Evolutionary conservation across 1,284 basidiomycete genomes (phyloP).

Genomic region (Chalciporus piperatoides): DNA sequence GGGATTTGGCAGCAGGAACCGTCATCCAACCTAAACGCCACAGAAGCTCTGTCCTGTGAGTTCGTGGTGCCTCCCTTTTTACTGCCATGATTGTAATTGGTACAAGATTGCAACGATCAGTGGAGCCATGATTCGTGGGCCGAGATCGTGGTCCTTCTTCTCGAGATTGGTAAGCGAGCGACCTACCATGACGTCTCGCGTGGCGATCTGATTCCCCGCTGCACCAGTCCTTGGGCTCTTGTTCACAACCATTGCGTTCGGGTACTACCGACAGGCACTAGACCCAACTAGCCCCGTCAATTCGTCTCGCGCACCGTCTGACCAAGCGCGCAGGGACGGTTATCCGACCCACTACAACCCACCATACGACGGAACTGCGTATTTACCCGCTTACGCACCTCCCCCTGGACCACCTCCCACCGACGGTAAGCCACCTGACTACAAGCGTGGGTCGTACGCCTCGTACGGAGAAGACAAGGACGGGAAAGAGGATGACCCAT

Average conservation of each 20-base stretch:
- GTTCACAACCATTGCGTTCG: conserved; percentile 59
- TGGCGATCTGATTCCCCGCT: background rate
- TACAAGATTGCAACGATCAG: conserved; percentile 37
- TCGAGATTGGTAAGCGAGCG: conserved; percentile 27
- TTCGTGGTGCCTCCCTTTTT: background rate
- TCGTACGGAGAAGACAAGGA: conserved; percentile 21
- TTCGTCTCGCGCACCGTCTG: conserved; percentile 32
- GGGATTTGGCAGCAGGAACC: conserved; percentile 29
- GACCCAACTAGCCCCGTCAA: conserved; percentile 53
- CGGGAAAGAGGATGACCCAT: conserved; percentile 28
- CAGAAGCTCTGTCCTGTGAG: conserved; percentile 25
- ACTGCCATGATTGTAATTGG: conserved; percentile 6
- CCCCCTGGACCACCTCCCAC: conserved; percentile 24
- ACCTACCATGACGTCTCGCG: background rate
- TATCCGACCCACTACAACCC: conserved; percentile 41
- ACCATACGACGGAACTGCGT: conserved; percentile 33
- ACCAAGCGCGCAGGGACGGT: conserved; percentile 23
- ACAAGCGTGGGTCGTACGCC: conserved; percentile 21
- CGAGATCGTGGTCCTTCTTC: conserved; percentile 22
- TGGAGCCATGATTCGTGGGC: conserved; percentile 31
- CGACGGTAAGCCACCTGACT: conserved; percentile 31
- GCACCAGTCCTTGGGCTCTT: conserved; percentile 47
- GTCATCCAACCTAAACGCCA: background rate
- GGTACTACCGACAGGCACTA: conserved; percentile 66
- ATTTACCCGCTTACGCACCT: conserved; percentile 30